Evolutionary conservation across 495 filamentous ascomycete species (phyloP), one percentile per base, ranked within the genome.

Genomic region (Xanthoparmelia taractica): DNA sequence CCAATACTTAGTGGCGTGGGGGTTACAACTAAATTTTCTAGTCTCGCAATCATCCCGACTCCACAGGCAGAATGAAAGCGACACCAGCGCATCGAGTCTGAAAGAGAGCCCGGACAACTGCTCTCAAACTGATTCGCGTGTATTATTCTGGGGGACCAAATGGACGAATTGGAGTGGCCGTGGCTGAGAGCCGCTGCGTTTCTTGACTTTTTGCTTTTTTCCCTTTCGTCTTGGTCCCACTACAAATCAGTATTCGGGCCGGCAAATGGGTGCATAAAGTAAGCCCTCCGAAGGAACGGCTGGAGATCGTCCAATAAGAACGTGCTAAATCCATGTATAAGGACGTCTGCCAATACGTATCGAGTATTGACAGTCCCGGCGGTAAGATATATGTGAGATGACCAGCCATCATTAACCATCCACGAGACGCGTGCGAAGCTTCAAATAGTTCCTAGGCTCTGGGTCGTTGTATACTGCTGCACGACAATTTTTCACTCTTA

Each of bases 161-260:
- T 31, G 50, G 50, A 33, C 27, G 6, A 2, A 33, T 20, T 33
- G 27, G 29, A n/a, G 15, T 54, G 50, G 15, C 47, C 47, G 25
- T 50, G 47, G 47, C 47, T 50, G 47, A 50, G 23, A 50, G 47
- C 47, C 25, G 47, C 50, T 54, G 50, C 29, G 27, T 54, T 15
- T 20, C 29, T 23, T 2, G 20, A 20, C 7, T 6, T 13, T 54
- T 31, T 33, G n/a, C 2, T 8, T 54, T 31, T 20, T n/a, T n/a
- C 29, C 2, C 25, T 25, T 29, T 33, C 20, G 25, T 8, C 33
- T 33, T 7, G 29, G 8, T 20, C 50, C 50, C 50, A 54, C 50
- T n/a, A 34, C 50, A 27, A 54, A 54, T 33, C 20, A 20, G 25
- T 54, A 33, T 54, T 54, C 50, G 50, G 50, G 50, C 50, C 50